Percentiles rank a stretch among this genome's conserved stretches.
phyloP scores from a whole-genome alignment of 345 rosid genomes.

The Rhodomyrtus tomentosa region DNA sequence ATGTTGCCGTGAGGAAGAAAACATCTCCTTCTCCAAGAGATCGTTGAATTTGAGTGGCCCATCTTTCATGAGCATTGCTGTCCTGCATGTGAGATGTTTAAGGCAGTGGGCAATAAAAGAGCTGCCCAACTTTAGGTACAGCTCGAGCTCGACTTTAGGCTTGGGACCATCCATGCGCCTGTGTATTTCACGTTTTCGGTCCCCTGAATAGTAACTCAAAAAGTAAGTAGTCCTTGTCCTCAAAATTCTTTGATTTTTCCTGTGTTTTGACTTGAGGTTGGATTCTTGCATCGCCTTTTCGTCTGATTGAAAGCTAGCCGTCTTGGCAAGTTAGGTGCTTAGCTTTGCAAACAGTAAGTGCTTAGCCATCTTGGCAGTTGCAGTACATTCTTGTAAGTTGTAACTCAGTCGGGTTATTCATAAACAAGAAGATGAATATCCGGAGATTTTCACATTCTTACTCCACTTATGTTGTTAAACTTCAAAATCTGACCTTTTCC shows the following conservation, averaged over 20 bases:
- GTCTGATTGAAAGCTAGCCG: not conserved
- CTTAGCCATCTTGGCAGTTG: not conserved
- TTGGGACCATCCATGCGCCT: not conserved
- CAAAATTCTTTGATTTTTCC: not conserved
- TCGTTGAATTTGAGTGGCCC: not conserved
- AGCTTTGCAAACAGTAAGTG: not conserved
- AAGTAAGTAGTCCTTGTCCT: not conserved
- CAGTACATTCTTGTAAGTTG: not conserved
- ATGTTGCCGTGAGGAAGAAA: not conserved
- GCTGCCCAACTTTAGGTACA: not conserved
- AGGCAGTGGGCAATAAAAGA: not conserved
- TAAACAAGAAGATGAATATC: not conserved
- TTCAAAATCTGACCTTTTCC: not conserved
- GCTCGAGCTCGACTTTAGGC: not conserved
- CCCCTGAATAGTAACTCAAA: not conserved
- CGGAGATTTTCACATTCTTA: not conserved
- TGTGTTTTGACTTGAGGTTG: not conserved
- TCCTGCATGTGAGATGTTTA: not conserved
- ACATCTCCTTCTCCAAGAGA: not conserved
- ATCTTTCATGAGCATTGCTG: not conserved
- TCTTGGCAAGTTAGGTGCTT: not conserved
- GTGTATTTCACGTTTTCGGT: not conserved
- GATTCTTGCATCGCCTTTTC: not conserved
- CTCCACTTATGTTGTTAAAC: not conserved
- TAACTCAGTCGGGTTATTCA: not conserved